Percentiles rank a stretch among this genome's conserved stretches.
Conservation (phyloP, 2,329 filamentous ascomycete species). For the Talaromyces rugulosus region DNA sequence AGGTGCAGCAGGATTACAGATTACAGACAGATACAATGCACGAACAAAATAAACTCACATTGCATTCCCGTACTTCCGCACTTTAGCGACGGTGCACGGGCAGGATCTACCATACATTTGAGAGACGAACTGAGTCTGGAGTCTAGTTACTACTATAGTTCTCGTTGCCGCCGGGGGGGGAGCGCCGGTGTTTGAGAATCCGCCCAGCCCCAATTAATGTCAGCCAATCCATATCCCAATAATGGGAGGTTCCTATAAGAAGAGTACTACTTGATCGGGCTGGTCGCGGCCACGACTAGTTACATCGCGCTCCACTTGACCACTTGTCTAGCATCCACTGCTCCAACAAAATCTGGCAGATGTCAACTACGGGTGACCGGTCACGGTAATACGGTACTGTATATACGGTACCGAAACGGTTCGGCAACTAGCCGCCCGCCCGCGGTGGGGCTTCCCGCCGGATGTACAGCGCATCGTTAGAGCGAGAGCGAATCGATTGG, state of each 20-base stretch:
- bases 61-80: constrained; percentile 16
- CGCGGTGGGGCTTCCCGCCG: constrained; percentile 11
- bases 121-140: neutral
- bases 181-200: neutral
- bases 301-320: neutral
- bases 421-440: constrained; percentile 12
- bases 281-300: neutral
- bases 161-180: neutral
- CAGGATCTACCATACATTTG: constrained; percentile 8
- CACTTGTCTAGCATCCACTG: too few species aligned
- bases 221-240: neutral
- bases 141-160: neutral
- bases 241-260: neutral
- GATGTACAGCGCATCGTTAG: constrained; percentile 13
- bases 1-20: neutral
- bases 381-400: neutral
- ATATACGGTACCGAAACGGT: neutral
- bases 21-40: constrained; percentile 1
- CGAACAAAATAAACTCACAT: constrained; percentile 18
- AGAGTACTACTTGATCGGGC: too few species aligned
- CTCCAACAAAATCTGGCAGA: neutral
- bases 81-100: constrained; percentile 8
- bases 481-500: constrained; percentile 5
- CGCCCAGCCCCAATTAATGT: neutral
- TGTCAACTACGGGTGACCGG: neutral